Evolutionary conservation across 2,329 filamentous ascomycete genomes (phyloP), one percentile per base, ranked within the genome.

Genomic region (Xylariales sp.): DNA sequence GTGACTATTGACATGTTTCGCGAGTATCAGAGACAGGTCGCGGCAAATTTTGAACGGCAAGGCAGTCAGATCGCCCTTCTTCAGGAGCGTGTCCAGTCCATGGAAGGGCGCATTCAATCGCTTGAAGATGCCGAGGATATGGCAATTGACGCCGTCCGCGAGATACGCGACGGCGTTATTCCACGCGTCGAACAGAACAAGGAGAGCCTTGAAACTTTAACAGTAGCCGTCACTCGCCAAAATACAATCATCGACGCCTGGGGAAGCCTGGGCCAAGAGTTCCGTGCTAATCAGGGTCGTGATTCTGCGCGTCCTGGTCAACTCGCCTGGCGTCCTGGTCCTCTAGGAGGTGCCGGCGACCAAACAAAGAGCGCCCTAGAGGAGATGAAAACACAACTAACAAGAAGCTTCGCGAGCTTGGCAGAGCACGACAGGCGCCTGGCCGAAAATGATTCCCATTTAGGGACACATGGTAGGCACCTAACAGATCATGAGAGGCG

Each of bases 1-100:
- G 67, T 71, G 58, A 71, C 69, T 0, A 65, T 71, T 49, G 69
- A 71, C 34, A 71, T 71, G 67, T 71, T 71, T 55, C 67, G 67
- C 49, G 69, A 71, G 1, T 65, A 65, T 39, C 69, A 71, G 59
- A 65, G 59, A 34, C 67, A 71, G 52, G 62, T 71, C 3, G 53
- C 60, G 10, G 32, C 62, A 1, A 65, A 3, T 53, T 69, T 71
- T 45, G 69, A 71, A 3, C 53, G 61, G 2, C 69, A 71, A 45
- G 32, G 43, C 39, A 54, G 41, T 16, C 55, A 65, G 48, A 68
- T 67, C 10, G 64, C 54, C 32, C n/a, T 39, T 28, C 58, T 71
- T 1, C 67, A 68, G 16, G 58, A 61, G 46, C 67, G 67, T 32
- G 49, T 65, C 9, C 64, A 71, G 52, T n/a, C 62, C 39, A 54